A percentile compares a stretch with the other conserved stretches of the same genome.
Conservation (phyloP, 768 basidiomycete genomes). For the Phaffia tasmanica region DNA sequence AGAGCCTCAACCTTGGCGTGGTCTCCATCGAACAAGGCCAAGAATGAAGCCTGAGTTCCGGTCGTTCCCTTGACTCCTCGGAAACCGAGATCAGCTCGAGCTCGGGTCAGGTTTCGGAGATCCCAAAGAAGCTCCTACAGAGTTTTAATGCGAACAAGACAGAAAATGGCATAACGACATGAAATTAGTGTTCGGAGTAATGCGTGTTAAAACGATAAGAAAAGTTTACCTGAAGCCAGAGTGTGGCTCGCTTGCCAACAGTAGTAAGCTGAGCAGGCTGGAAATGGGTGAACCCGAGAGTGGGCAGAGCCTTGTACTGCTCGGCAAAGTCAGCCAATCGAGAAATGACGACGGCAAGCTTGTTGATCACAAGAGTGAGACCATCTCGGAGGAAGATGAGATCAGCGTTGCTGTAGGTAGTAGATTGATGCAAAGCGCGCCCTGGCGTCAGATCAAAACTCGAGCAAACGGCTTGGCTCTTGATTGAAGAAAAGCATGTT, state of each 20-base stretch:
- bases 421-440: not conserved
- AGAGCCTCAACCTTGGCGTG: constrained; percentile 89
- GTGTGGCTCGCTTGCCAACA: constrained; percentile 87
- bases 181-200: too few species aligned
- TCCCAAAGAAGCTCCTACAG: constrained; percentile 86
- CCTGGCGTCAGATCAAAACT: not conserved
- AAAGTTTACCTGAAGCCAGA: constrained; percentile 75
- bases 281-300: constrained; percentile 96
- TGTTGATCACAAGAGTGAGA: constrained; percentile 68
- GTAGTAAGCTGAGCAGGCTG: constrained; percentile 98
- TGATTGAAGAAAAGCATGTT: constrained; percentile 32
- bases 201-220: not conserved
- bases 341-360: constrained; percentile 80
- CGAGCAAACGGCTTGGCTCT: not conserved
- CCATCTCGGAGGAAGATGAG: constrained; percentile 89
- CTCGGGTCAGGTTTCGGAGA: constrained; percentile 78
- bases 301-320: constrained; percentile 76
- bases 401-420: constrained; percentile 71
- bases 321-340: constrained; percentile 74
- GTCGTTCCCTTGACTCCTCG: constrained; percentile 99
- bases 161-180: not conserved
- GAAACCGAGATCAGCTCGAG: constrained; percentile 85
- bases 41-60: constrained; percentile 92
- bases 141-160: not conserved
- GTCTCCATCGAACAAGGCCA: constrained; percentile 86